Conservation (phyloP, 495 filamentous ascomycete genomes). For the Pyrenopolyporus hunteri region DNA sequence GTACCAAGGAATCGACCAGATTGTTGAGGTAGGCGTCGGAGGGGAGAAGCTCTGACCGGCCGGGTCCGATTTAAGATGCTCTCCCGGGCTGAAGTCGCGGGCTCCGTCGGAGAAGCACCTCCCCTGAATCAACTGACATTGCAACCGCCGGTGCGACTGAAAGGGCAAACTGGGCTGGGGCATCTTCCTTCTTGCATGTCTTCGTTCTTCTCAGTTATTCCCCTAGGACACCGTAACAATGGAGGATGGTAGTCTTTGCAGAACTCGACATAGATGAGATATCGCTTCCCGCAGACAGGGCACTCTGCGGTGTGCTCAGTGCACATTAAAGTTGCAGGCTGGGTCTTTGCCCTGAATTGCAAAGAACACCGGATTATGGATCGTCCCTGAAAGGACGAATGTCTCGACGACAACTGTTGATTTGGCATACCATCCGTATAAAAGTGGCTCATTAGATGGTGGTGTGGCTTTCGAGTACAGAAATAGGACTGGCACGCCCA, state of each 20-base stretch:
- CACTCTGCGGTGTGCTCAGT: constrained; percentile 55
- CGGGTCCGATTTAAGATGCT: not conserved
- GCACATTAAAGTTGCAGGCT: constrained; percentile 53
- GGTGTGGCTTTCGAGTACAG: constrained; percentile 36
- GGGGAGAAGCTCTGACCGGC: constrained; percentile 61
- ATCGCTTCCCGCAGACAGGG: constrained; percentile 59
- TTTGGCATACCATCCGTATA: constrained; percentile 39
- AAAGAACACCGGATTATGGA: constrained; percentile 26
- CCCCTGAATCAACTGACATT: constrained; percentile 46
- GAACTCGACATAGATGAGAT: constrained; percentile 57
- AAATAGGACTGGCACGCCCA: constrained; percentile 24
- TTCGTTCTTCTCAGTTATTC: constrained; percentile 41
- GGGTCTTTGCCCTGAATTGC: constrained; percentile 29
- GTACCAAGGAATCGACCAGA: constrained; percentile 89
- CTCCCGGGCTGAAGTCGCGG: not conserved
- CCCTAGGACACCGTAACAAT: constrained; percentile 48
- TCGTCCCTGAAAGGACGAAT: constrained; percentile 32
- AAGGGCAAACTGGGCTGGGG: constrained; percentile 56
- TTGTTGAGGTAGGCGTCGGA: constrained; percentile 74
- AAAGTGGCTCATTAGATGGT: constrained; percentile 31
- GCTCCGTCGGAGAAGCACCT: constrained; percentile 1
- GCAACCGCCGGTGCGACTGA: constrained; percentile 55
- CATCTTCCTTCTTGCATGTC: constrained; percentile 56
- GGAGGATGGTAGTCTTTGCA: constrained; percentile 54
- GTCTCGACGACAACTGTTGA: constrained; percentile 35